Evolutionary conservation across 257 asterid species (phyloP).

Genomic region (Solanum habrochaites): DNA sequence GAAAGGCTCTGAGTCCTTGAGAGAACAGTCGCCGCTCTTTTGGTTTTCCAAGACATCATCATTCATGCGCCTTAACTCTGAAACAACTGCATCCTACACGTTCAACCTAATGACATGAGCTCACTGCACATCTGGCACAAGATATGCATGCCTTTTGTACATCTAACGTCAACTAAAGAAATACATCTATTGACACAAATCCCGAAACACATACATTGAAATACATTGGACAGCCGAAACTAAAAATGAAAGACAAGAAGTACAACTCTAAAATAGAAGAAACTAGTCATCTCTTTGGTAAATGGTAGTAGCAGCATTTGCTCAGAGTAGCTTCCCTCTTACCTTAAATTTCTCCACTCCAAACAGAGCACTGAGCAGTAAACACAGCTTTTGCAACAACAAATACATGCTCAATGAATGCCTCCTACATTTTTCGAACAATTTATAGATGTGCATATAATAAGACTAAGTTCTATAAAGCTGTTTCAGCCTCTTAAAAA

Average conservation of each 20-base stretch:
- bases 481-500: neutral
- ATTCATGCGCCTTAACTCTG: constrained; percentile 70
- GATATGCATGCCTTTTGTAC: neutral
- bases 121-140: neutral
- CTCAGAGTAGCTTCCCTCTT: neutral
- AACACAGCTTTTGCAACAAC: neutral
- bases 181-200: neutral
- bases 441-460: neutral
- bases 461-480: neutral
- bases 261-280: neutral
- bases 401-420: neutral
- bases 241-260: neutral
- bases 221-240: neutral
- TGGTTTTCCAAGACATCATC: constrained; percentile 57
- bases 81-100: constrained; percentile 70
- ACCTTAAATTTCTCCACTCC: neutral
- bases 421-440: neutral
- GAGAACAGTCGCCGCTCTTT: constrained; percentile 30
- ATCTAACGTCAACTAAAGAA: neutral
- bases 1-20: constrained; percentile 67
- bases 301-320: neutral
- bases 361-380: neutral
- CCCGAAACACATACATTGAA: neutral
- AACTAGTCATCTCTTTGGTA: neutral
- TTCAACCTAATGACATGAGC: constrained; percentile 20